A percentile compares a stretch with the other conserved stretches of the same genome.
These are phyloP conservation scores for Tolypocladium amazonense DNA, from an alignment of 2,329 filamentous ascomycete species.

Conservation along the genomic window DNA sequence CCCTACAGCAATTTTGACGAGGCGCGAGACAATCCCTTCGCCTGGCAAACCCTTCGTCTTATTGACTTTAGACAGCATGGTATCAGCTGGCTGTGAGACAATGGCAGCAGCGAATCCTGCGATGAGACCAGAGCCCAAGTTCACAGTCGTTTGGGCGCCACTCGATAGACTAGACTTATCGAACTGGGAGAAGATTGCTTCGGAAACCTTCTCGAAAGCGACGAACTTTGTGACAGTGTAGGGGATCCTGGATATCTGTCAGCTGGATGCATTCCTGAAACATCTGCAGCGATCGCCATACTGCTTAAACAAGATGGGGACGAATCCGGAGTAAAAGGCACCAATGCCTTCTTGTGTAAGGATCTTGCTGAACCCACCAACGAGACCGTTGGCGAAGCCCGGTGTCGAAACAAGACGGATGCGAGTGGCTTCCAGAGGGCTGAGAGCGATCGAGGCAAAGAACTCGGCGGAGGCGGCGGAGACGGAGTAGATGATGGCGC, in stretches of 20 bases:
- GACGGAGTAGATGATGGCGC: conserved; percentile 70
- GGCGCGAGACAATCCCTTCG: conserved; percentile 69
- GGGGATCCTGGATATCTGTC: conserved; percentile 49
- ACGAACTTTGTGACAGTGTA: conserved; percentile 96
- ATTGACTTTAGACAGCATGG: conserved; percentile 94
- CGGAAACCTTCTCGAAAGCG: conserved; percentile 81
- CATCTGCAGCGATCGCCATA: conserved; percentile 10
- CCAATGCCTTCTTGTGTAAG: conserved; percentile 69
- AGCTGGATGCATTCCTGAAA: too few relatives aligned
- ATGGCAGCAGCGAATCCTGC: conserved; percentile 73
- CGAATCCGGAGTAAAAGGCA: conserved; percentile 87
- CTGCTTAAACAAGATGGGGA: conserved; percentile 62
- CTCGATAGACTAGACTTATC: conserved; percentile 63
- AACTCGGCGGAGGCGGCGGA: conserved; percentile 56
- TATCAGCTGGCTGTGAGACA: conserved; percentile 83
- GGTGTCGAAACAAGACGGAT: conserved; percentile 87
- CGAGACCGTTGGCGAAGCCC: conserved; percentile 69
- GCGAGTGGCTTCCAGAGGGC: conserved; percentile 86
- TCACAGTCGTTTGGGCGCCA: conserved; percentile 65
- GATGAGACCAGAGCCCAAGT: conserved; percentile 50
- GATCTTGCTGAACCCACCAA: conserved; percentile 76
- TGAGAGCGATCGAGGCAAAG: conserved; percentile 72
- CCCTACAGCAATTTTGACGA: conserved; percentile 82
- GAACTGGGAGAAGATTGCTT: conserved; percentile 55
- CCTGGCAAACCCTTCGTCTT: conserved; percentile 82